A percentile compares a stretch with the other conserved stretches of the same genome.
Evolutionary conservation across 352 stramenopile genomes (phyloP).

Genomic region (Thalassiosira sp.): DNA sequence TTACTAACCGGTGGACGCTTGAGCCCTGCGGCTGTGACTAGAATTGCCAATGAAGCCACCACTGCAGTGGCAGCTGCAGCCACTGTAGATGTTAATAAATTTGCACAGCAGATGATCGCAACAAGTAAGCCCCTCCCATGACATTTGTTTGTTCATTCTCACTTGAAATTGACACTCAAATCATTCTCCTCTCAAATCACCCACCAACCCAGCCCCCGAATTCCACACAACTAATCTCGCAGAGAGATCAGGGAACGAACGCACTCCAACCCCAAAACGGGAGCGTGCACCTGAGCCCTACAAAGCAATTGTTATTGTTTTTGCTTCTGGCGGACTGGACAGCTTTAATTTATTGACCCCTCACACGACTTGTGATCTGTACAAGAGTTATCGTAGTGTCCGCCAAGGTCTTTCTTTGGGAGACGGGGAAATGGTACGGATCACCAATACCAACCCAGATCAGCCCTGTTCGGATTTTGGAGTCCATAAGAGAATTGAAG

Average conservation of each 20-base stretch:
- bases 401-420: constrained; percentile 3
- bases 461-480: constrained; percentile 60
- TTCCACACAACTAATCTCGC: constrained; percentile 67
- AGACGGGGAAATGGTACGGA: constrained; percentile 1
- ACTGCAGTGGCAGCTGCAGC: no score
- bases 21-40: constrained; percentile 33
- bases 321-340: constrained; percentile 38
- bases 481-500: constrained; percentile 43
- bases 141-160: constrained; percentile 1
- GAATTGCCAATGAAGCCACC: constrained; percentile 21
- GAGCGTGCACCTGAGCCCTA: constrained; percentile 21
- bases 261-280: background rate
- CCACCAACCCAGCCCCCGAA: constrained; percentile 34
- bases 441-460: background rate
- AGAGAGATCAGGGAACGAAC: constrained; percentile 21
- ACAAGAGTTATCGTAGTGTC: background rate
- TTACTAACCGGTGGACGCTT: constrained; percentile 75
- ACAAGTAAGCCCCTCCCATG: no score
- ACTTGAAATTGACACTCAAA: constrained; percentile 17
- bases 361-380: constrained; percentile 22
- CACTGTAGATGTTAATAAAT: constrained; percentile 7
- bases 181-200: no score
- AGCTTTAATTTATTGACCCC: constrained; percentile 66
- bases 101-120: constrained; percentile 72
- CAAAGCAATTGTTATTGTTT: constrained; percentile 47